Evolutionary conservation across 163 green algal genomes (phyloP).

Genomic region (Smithsoniella earleae): DNA sequence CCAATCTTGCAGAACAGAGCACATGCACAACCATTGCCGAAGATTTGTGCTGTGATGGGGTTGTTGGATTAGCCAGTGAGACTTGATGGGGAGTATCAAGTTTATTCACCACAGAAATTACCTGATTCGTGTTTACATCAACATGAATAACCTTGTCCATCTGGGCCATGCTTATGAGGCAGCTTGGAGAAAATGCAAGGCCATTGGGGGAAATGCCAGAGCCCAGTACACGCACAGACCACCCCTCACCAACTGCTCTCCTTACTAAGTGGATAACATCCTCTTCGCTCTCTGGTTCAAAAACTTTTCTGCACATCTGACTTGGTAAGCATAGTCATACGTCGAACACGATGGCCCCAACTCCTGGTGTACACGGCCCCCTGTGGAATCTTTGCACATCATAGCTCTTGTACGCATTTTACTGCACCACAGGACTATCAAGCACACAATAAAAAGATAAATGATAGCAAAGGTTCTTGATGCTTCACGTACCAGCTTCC

Average conservation of each 20-base stretch:
- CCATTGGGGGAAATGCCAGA: constrained; percentile 84
- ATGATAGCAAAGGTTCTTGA: too few relatives aligned
- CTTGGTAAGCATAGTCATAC: background rate
- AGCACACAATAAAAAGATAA: too few relatives aligned
- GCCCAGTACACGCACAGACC: constrained; percentile 69
- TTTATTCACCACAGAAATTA: background rate
- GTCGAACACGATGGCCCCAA: constrained; percentile 10
- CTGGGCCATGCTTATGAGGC: constrained; percentile 80
- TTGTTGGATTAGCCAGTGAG: background rate
- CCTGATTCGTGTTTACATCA: constrained; percentile 52
- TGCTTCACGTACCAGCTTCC: too few relatives aligned
- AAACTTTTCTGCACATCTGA: constrained; percentile 1
- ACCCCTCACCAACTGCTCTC: constrained; percentile 41
- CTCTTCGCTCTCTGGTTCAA: constrained; percentile 60
- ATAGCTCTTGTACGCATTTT: too few relatives aligned
- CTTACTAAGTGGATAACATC: constrained; percentile 71
- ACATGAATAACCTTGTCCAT: constrained; percentile 66
- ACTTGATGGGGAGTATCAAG: background rate
- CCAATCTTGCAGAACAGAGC: background rate
- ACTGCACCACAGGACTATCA: too few relatives aligned
- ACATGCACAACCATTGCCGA: background rate
- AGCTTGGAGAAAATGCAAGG: constrained; percentile 65
- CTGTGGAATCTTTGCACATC: too few relatives aligned
- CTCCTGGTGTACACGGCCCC: too few relatives aligned
- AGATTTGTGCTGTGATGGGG: background rate